These are phyloP conservation scores for Delitschia confertaspora DNA, from an alignment of 495 filamentous ascomycete species.

Conservation along the genomic window DNA sequence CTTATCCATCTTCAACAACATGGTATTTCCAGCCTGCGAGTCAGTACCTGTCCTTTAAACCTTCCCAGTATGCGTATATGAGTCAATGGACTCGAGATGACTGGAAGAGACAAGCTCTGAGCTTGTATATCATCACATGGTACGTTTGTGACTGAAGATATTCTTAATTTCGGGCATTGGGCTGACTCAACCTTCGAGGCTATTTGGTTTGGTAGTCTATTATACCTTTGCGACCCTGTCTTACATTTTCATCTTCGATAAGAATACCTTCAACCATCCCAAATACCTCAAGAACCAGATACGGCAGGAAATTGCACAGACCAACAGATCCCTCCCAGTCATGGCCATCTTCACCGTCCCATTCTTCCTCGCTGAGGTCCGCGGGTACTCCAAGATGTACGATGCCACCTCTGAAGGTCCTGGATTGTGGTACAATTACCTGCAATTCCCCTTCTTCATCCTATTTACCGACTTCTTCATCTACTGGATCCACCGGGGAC, in stretches of 20 bases:
- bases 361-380: conserved; percentile 75
- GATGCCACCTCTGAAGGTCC: conserved; percentile 63
- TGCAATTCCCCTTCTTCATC: conserved; percentile 90
- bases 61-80: conserved; percentile 69
- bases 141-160: conserved; percentile 36
- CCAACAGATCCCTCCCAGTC: conserved; percentile 61
- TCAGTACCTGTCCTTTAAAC: conserved; percentile 57
- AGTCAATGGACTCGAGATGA: conserved; percentile 76
- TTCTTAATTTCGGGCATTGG: conserved; percentile 5
- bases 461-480: conserved; percentile 87
- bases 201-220: conserved; percentile 78
- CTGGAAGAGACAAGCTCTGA: conserved; percentile 64
- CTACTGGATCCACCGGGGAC: conserved; percentile 88
- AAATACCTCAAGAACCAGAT: conserved; percentile 96
- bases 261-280: conserved; percentile 77
- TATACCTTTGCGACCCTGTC: conserved; percentile 75
- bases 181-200: conserved; percentile 43
- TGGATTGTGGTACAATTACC: conserved; percentile 62
- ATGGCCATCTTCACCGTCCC: conserved; percentile 80
- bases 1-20: conserved; percentile 33
- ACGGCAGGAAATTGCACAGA: conserved; percentile 72
- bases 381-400: conserved; percentile 83
- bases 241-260: conserved; percentile 90
- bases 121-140: conserved; percentile 80
- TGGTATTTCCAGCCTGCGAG: conserved; percentile 66